Conservation (phyloP, 495 filamentous ascomycete genomes). For the Friedmanniomyces simplex region DNA sequence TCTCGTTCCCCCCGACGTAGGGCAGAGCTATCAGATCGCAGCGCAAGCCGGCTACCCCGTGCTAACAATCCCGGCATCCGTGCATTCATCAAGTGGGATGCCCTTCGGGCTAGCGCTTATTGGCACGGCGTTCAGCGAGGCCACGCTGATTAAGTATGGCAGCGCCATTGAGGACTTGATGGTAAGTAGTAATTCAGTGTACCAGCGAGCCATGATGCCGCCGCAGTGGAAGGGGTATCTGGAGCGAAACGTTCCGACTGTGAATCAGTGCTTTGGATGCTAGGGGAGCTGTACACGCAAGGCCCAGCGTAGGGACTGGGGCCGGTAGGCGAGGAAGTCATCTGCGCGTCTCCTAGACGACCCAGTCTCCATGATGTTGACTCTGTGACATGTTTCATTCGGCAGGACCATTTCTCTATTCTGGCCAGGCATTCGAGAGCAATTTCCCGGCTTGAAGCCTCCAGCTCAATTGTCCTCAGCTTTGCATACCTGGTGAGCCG, state of each 20-base stretch:
- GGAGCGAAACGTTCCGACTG: constrained; percentile 21
- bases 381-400: too few species aligned
- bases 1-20: constrained; percentile 57
- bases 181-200: constrained; percentile 29
- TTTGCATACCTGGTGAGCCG: too few species aligned
- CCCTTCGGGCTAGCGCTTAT: constrained; percentile 60
- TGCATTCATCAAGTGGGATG: constrained; percentile 47
- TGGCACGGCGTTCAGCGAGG: constrained; percentile 55
- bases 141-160: constrained; percentile 49
- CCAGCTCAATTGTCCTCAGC: too few species aligned
- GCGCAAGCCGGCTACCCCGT: constrained; percentile 58
- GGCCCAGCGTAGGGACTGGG: too few species aligned
- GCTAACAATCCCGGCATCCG: constrained; percentile 55
- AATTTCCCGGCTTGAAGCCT: too few species aligned
- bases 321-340: too few species aligned
- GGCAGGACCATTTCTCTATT: too few species aligned
- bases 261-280: not conserved
- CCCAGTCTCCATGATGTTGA: too few species aligned
- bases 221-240: constrained; percentile 46
- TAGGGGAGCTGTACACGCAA: too few species aligned
- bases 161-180: constrained; percentile 61
- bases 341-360: too few species aligned
- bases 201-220: constrained; percentile 27
- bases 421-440: too few species aligned
- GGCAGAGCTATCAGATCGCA: constrained; percentile 45